phyloP scores from a whole-genome alignment of 192 early-diverging fungal genomes.

The Entomortierella parvispora region DNA sequence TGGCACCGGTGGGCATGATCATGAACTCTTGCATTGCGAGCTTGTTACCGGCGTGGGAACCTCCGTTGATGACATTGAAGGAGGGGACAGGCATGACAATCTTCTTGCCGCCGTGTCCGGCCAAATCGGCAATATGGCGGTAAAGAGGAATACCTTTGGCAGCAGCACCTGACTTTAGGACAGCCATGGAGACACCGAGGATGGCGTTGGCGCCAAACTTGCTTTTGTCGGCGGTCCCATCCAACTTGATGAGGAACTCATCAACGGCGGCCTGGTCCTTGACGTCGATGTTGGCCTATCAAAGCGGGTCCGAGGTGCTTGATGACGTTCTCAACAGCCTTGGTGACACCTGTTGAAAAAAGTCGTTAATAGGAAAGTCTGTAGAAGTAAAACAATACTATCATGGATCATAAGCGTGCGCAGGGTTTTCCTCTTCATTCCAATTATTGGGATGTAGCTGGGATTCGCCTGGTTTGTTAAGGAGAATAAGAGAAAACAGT shows the following conservation, averaged over 20 bases:
- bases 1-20: slow-evolving; percentile 96
- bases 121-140: slow-evolving; percentile 92
- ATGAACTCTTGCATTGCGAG: slow-evolving; percentile 99
- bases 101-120: slow-evolving; percentile 77
- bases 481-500: neutral
- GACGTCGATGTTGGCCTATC: slow-evolving; percentile 83
- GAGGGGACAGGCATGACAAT: slow-evolving; percentile 95
- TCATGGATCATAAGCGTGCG: neutral
- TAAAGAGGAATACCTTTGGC: slow-evolving; percentile 95
- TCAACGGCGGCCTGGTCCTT: slow-evolving; percentile 90
- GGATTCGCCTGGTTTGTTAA: too few relatives aligned
- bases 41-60: slow-evolving; percentile 99
- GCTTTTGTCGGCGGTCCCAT: slow-evolving; percentile 96
- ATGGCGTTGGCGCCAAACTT: slow-evolving; percentile 98
- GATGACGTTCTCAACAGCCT: slow-evolving; percentile 94
- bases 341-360: slow-evolving; percentile 75
- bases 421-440: too few relatives aligned
- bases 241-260: slow-evolving; percentile 90
- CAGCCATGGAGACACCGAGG: slow-evolving; percentile 97
- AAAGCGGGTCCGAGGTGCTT: slow-evolving; percentile 86
- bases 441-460: too few relatives aligned
- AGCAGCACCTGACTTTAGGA: slow-evolving; percentile 94
- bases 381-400: neutral
- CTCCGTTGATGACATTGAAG: slow-evolving; percentile 99
- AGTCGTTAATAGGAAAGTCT: neutral